Base-by-base conservation (phyloP, 331 rosid species). In the Dryas integrifolia region DNA sequence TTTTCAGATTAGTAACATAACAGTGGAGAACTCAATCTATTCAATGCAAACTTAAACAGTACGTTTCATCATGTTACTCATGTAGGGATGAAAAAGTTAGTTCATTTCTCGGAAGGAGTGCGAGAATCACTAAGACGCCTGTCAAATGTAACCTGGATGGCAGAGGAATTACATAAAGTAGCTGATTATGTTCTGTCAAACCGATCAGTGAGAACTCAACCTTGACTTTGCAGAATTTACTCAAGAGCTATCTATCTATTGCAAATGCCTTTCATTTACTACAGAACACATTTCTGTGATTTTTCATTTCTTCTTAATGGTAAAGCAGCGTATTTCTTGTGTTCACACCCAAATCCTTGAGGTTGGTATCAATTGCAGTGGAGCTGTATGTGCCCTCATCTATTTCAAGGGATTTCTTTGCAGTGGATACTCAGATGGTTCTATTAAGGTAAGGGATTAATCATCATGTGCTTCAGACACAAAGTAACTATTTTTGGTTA, bases 301-400 rank as follows among this genome's bases (percentile, higher is more conserved):
- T 11, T 30, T 30, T 58, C 40, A 10, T 10, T 58, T 78, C 70
- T 65, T 70, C 21, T 70, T 85, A 71, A 71, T 68, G 86, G 69
- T 83, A 80, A 83, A 83, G 80, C 96, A 90, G 96, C 85, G 94
- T 80, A 90, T 90, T 74, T 90, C 96, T 4, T 90, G 94, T 38
- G 96, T 88, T 70, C 96, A 90, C 77, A 83, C 96, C 1, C 96
- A 90, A 88, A 84, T 88, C 76, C 83, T 90, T n/a, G 96, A 90
- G 88, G 84, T 79, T 21, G 90, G 92, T 73, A 80, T 78, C 68
- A 77, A 65, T 80, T 58, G 72, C 59, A 74, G 84, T 83, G 75
- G 82, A 53, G 83, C 92, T 65, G 96, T 88, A 67, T 78, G 86
- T 78, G 86, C 89, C 74, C 96, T 90, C 81, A 85, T 88, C 76